phyloP scores from a whole-genome alignment of 352 stramenopile species.

The Phytopythium kandeliae region DNA sequence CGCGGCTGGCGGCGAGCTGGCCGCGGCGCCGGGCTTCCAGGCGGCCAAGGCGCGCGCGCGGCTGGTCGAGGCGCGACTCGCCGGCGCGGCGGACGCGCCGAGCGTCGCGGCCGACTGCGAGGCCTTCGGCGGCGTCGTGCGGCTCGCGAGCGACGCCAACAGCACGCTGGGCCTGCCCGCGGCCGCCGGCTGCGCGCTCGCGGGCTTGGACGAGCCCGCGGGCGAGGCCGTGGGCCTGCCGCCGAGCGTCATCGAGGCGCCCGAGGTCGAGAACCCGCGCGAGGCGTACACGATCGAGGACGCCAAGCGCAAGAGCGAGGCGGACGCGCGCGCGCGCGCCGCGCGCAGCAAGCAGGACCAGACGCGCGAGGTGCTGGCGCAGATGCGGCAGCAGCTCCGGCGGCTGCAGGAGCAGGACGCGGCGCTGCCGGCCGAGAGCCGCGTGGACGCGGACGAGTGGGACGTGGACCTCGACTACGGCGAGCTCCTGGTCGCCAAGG shows the following conservation, averaged over 20 bases:
- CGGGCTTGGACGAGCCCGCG: constrained; percentile 6
- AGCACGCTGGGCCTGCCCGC: constrained; percentile 26
- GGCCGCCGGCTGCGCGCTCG: background rate
- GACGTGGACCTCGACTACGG: constrained; percentile 87
- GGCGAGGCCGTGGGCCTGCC: constrained; percentile 14
- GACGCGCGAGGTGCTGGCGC: constrained; percentile 68
- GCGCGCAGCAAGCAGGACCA: constrained; percentile 85
- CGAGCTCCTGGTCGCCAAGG: constrained; percentile 51
- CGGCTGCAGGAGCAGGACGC: constrained; percentile 56
- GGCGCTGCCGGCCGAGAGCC: constrained; percentile 41
- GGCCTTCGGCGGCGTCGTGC: constrained; percentile 43
- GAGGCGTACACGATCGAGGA: constrained; percentile 92
- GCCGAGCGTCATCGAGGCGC: constrained; percentile 32
- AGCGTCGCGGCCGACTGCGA: constrained; percentile 35
- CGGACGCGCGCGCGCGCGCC: constrained; percentile 54
- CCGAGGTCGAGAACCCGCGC: constrained; percentile 63
- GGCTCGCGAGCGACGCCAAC: constrained; percentile 30
- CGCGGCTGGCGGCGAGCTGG: constrained; percentile 34
- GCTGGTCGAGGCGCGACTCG: constrained; percentile 56
- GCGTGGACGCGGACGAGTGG: constrained; percentile 71
- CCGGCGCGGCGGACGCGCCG: constrained; percentile 1
- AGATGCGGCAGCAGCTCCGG: constrained; percentile 80
- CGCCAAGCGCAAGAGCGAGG: constrained; percentile 87
- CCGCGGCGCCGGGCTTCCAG: constrained; percentile 57
- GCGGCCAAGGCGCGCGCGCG: constrained; percentile 63